Conservation (phyloP, 257 asterid genomes). For the Lycium ferocissimum region DNA sequence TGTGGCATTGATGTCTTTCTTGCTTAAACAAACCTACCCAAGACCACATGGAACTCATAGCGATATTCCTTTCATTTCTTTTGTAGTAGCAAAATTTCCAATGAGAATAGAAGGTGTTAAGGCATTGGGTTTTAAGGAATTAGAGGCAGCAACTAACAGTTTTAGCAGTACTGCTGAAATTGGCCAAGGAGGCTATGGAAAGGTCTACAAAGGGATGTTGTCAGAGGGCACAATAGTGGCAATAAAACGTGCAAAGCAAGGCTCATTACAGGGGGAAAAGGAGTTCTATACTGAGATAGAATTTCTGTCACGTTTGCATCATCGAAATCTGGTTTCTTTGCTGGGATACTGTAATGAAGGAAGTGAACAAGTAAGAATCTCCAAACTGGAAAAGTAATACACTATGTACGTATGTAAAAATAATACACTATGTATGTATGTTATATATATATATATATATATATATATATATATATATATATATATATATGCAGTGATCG, state of each 20-base stretch:
- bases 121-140: constrained; percentile 52
- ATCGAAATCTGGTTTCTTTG: constrained; percentile 62
- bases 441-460: too few species aligned
- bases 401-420: background rate
- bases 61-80: constrained; percentile 20
- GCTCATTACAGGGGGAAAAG: constrained; percentile 63
- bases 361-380: constrained; percentile 27
- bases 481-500: background rate
- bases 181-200: constrained; percentile 75
- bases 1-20: background rate
- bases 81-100: constrained; percentile 44
- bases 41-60: background rate
- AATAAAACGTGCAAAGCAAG: constrained; percentile 64
- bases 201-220: constrained; percentile 59
- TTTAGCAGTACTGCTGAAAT: constrained; percentile 51
- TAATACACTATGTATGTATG: too few species aligned
- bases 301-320: constrained; percentile 66
- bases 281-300: constrained; percentile 73
- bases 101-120: constrained; percentile 65
- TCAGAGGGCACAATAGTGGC: constrained; percentile 56
- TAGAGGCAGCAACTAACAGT: constrained; percentile 46
- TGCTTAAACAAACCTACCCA: constrained; percentile 22
- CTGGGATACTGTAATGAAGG: constrained; percentile 43
- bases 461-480: too few species aligned
- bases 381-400: background rate